Conservation (phyloP, 495 filamentous ascomycete genomes). For the Terfezia claveryi region DNA sequence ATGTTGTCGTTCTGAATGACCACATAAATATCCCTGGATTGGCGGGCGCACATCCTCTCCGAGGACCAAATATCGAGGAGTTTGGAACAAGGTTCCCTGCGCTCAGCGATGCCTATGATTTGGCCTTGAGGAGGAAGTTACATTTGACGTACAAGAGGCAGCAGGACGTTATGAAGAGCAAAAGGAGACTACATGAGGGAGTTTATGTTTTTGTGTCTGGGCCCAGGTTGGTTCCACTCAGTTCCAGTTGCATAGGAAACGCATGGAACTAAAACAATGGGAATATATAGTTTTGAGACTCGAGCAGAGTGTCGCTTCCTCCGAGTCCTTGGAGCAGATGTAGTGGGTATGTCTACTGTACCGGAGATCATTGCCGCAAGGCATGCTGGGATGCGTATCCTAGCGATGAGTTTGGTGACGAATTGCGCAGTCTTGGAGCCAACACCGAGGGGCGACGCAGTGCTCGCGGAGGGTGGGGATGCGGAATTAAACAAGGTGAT, state of each 20-base stretch:
- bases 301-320: slow-evolving; percentile 59
- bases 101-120: slow-evolving; percentile 56
- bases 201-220: slow-evolving; percentile 56
- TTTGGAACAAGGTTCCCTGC: slow-evolving; percentile 52
- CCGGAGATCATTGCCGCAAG: slow-evolving; percentile 56
- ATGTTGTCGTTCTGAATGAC: slow-evolving; percentile 54
- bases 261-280: slow-evolving; percentile 11
- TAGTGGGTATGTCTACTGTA: slow-evolving; percentile 63
- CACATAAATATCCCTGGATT: slow-evolving; percentile 58
- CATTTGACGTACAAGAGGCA: slow-evolving; percentile 40
- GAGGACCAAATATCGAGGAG: slow-evolving; percentile 44
- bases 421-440: slow-evolving; percentile 46
- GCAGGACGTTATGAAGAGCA: not conserved
- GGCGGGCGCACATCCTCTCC: slow-evolving; percentile 45
- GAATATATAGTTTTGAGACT: slow-evolving; percentile 36
- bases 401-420: slow-evolving; percentile 58
- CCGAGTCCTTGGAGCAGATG: slow-evolving; percentile 39
- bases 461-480: slow-evolving; percentile 20
- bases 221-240: slow-evolving; percentile 28
- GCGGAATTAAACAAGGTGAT: slow-evolving; percentile 34
- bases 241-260: slow-evolving; percentile 5
- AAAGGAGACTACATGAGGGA: slow-evolving; percentile 40
- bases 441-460: slow-evolving; percentile 37
- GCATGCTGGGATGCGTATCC: slow-evolving; percentile 45
- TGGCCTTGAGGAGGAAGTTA: slow-evolving; percentile 36